Percentiles rank a stretch among this genome's conserved stretches.
These are phyloP conservation scores for Metrosideros polymorpha DNA, from an alignment of 441 rosid species.

Conservation along the genomic window DNA sequence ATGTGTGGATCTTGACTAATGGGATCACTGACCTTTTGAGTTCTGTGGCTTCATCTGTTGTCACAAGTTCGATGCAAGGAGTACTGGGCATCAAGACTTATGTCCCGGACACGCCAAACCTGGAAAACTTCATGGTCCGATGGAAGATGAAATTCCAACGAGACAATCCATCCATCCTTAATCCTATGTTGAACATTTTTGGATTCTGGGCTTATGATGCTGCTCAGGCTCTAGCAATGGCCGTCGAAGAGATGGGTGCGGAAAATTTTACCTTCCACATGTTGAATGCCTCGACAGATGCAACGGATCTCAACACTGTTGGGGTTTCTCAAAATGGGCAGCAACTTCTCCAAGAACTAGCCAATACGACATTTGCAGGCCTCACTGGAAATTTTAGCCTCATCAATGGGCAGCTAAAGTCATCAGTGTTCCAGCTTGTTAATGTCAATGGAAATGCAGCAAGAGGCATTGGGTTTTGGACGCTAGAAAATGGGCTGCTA, in stretches of 20 bases:
- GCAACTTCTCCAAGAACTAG: conserved; percentile 19
- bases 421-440: conserved; percentile 28
- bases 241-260: conserved; percentile 38
- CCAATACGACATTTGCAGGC: conserved; percentile 22
- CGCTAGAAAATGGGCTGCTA: conserved; percentile 23
- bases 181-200: conserved; percentile 15
- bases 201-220: conserved; percentile 65
- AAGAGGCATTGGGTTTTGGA: conserved; percentile 48
- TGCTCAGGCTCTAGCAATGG: conserved; percentile 35
- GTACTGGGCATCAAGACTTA: conserved; percentile 35
- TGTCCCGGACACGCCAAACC: conserved; percentile 16
- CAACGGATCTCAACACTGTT: conserved; percentile 29
- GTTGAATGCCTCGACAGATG: background rate
- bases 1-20: conserved; percentile 53
- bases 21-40: conserved; percentile 17
- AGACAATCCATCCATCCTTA: conserved; percentile 12
- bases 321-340: conserved; percentile 43
- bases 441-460: conserved; percentile 27
- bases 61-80: conserved; percentile 35
- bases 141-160: conserved; percentile 27
- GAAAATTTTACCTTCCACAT: conserved; percentile 8
- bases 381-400: conserved; percentile 38
- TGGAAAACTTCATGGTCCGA: conserved; percentile 11
- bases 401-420: conserved; percentile 23
- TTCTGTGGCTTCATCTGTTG: background rate